A percentile compares a stretch with the other conserved stretches of the same genome.
These are phyloP conservation scores for Tetradesmus obliquus DNA, from an alignment of 139 green algal genomes.

Conservation along the genomic window DNA sequence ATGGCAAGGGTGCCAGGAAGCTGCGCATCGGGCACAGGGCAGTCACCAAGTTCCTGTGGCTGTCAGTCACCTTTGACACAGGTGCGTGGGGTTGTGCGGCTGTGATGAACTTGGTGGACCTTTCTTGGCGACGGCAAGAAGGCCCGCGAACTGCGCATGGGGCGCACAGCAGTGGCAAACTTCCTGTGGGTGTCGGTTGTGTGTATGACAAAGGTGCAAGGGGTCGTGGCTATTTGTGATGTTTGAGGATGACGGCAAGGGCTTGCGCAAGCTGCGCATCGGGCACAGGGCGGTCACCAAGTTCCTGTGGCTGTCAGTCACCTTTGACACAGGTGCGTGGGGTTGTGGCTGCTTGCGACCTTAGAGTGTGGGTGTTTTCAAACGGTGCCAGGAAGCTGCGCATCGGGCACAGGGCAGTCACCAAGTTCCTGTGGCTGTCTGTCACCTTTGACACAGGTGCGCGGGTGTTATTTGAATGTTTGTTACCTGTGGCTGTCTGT, in stretches of 20 bases:
- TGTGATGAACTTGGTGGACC: too few relatives aligned
- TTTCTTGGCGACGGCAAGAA: too few relatives aligned
- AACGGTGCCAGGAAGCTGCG: slow-evolving; percentile 8
- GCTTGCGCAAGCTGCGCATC: background rate
- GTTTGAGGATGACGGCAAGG: background rate
- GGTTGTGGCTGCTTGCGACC: background rate
- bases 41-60: slow-evolving; percentile 40
- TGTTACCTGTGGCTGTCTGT: background rate
- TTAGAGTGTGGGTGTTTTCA: too few relatives aligned
- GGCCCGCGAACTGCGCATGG: too few relatives aligned
- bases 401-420: slow-evolving; percentile 17
- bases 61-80: slow-evolving; percentile 49
- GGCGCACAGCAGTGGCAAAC: background rate
- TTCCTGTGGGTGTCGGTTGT: background rate
- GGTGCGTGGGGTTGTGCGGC: background rate
- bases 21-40: slow-evolving; percentile 41
- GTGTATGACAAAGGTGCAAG: background rate
- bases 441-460: slow-evolving; percentile 45
- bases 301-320: slow-evolving; percentile 7
- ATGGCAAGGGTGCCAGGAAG: slow-evolving; percentile 30
- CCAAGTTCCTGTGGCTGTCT: slow-evolving; percentile 39
- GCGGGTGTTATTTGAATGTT: background rate
- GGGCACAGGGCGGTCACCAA: background rate
- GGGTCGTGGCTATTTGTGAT: background rate
- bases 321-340: slow-evolving; percentile 15